phyloP scores from a whole-genome alignment of 1,284 basidiomycete genomes.

The Fomitopsis schrenkii region DNA sequence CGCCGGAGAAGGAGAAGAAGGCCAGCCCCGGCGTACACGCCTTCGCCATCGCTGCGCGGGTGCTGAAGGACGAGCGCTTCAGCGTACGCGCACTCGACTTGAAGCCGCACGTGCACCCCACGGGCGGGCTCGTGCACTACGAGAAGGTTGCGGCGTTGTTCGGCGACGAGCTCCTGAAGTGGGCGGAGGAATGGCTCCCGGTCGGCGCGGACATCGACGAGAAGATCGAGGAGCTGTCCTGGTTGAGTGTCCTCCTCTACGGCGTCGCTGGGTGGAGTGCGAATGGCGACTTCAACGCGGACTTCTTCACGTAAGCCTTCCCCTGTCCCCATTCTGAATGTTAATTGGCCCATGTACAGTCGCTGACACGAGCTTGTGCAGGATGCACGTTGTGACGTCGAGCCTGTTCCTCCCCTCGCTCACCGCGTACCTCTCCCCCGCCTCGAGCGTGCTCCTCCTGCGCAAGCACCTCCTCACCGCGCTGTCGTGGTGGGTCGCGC shows the following conservation, averaged over 20 bases:
- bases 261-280: constrained; percentile 35
- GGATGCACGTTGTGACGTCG: constrained; percentile 46
- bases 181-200: constrained; percentile 48
- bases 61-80: constrained; percentile 34
- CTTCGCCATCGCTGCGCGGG: constrained; percentile 33
- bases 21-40: constrained; percentile 24
- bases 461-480: constrained; percentile 33
- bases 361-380: constrained; percentile 7
- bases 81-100: constrained; percentile 37
- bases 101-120: constrained; percentile 24
- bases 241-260: constrained; percentile 37
- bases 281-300: constrained; percentile 33
- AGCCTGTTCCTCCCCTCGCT: constrained; percentile 37
- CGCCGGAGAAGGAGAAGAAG: constrained; percentile 6
- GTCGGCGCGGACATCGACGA: constrained; percentile 30
- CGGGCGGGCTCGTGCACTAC: constrained; percentile 22
- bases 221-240: constrained; percentile 42
- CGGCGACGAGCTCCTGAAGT: constrained; percentile 36
- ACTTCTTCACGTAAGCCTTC: constrained; percentile 33
- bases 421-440: constrained; percentile 20
- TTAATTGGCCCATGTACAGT: too few species aligned
- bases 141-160: constrained; percentile 20
- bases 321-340: too few species aligned
- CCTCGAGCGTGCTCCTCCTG: constrained; percentile 30
- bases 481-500: constrained; percentile 34